Percentiles rank a stretch among this genome's conserved stretches.
These are phyloP conservation scores for Ajuga chamaepitys DNA, from an alignment of 257 asterid species.

Conservation along the genomic window DNA sequence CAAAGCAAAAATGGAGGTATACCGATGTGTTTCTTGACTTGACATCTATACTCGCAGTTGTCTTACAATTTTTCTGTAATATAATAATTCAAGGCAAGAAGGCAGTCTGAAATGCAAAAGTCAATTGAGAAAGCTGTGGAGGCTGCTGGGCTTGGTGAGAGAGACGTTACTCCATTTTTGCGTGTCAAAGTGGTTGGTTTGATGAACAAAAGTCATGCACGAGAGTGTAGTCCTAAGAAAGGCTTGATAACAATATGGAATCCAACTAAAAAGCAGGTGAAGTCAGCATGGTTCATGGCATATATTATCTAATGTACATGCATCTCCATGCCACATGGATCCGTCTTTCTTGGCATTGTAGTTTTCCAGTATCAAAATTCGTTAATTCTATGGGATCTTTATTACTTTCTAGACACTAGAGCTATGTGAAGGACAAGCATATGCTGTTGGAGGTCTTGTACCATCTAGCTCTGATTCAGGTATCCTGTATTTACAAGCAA, in stretches of 20 bases:
- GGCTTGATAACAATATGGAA: conserved; percentile 96
- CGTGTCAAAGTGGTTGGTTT: conserved; percentile 87
- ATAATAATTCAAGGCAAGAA: conserved; percentile 38
- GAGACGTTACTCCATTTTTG: conserved; percentile 81
- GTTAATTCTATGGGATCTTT: neutral
- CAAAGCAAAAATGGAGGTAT: conserved; percentile 84
- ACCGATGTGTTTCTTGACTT: conserved; percentile 11
- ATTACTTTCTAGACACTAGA: conserved; percentile 44
- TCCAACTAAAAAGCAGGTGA: conserved; percentile 89
- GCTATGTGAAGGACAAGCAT: conserved; percentile 78
- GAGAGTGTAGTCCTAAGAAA: conserved; percentile 24
- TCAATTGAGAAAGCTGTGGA: conserved; percentile 68
- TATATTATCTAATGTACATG: neutral
- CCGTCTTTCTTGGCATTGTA: conserved; percentile 1
- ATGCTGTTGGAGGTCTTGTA: conserved; percentile 61
- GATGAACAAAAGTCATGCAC: conserved; percentile 34
- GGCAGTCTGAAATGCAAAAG: conserved; percentile 60
- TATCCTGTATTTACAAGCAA: conserved; percentile 71
- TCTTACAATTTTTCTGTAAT: conserved; percentile 13
- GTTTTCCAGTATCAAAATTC: neutral
- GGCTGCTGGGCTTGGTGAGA: conserved; percentile 68
- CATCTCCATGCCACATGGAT: neutral
- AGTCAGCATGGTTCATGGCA: neutral
- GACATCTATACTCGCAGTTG: neutral
- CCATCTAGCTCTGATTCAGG: conserved; percentile 67